Evolutionary conservation across 306 rosid genomes (phyloP), one percentile per base, ranked within the genome.

Genomic region (Quercus alba): DNA sequence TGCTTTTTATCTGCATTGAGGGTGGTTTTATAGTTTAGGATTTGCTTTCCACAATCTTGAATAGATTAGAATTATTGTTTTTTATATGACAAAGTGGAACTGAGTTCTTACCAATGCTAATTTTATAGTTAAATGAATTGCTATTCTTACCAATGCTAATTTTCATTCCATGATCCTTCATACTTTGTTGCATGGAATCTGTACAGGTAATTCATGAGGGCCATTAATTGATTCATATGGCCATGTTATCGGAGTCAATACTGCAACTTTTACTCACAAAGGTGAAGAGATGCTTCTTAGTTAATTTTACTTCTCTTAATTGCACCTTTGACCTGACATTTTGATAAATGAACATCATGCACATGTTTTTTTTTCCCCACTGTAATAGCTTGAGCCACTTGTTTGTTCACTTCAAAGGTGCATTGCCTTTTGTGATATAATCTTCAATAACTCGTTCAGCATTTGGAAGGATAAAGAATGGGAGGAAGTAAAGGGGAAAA

Each of bases 171-270:
- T 9, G 15, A 58, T 58, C 15, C 30, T 58, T 58, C 15, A 55
- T 25, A 21, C 51, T 77, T 76, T 33, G 1, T 64, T 73, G 74
- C 77, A 46, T 28, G 80, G 31, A 62, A 57, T 79, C 28, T 78
- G 56, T 78, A 69, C 90, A 91, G 98, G 99, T 79, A 95, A 95
- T 85, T 91, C 99, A 17, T 97, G 99, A 2, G 99, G 98, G 59
- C 99, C 99, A 2, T 79, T 91, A 84, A 88, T 93, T 67, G 91
- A 95, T 78, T 95, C 94, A 8, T 64, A 91, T 25, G 98, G 98
- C 70, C 94, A 87, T 83, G 92, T 91, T 44, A 89, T 93, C 67
- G 97, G 97, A 73, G 96, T 93, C 70, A 95, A 95, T 81, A 95
- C 98, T 11, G 89, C 97, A 79, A 93, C 99, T 20, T 95, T 95